phyloP scores from a whole-genome alignment of 495 filamentous ascomycete species.

The Elaphomyces granulatus region DNA sequence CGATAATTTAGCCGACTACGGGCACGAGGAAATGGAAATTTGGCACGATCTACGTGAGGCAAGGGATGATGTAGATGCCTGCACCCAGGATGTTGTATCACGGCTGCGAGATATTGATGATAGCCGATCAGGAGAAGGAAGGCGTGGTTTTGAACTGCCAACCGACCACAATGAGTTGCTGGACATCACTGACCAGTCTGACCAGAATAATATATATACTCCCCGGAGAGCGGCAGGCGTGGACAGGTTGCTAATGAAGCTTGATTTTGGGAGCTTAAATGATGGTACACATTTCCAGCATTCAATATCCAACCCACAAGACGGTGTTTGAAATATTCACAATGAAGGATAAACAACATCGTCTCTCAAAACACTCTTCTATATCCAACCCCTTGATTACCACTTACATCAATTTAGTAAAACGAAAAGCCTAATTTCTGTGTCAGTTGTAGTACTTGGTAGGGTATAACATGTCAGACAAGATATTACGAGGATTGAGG shows the following conservation, averaged over 20 bases:
- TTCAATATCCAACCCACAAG: neutral
- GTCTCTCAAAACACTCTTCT: too few relatives aligned
- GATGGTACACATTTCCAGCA: slow-evolving; percentile 5
- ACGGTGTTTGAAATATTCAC: too few relatives aligned
- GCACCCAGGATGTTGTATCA: slow-evolving; percentile 47
- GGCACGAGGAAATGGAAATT: slow-evolving; percentile 50
- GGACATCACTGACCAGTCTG: slow-evolving; percentile 4
- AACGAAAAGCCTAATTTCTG: too few relatives aligned
- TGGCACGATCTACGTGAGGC: slow-evolving; percentile 37
- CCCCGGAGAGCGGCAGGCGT: slow-evolving; percentile 56
- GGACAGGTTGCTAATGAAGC: slow-evolving; percentile 71
- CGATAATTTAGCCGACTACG: slow-evolving; percentile 55
- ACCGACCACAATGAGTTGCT: slow-evolving; percentile 9
- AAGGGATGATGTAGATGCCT: slow-evolving; percentile 23
- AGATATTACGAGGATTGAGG: too few relatives aligned
- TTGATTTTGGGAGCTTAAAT: slow-evolving; percentile 51
- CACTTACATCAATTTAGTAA: too few relatives aligned
- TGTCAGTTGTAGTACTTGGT: too few relatives aligned
- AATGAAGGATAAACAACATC: too few relatives aligned
- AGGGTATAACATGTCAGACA: too few relatives aligned
- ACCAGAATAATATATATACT: slow-evolving; percentile 29
- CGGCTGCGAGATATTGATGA: slow-evolving; percentile 46
- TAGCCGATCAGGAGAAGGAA: slow-evolving; percentile 30
- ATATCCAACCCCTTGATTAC: too few relatives aligned
- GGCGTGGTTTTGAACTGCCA: slow-evolving; percentile 21